phyloP scores from a whole-genome alignment of 116 monocot species.

The Cymodocea nodosa region DNA sequence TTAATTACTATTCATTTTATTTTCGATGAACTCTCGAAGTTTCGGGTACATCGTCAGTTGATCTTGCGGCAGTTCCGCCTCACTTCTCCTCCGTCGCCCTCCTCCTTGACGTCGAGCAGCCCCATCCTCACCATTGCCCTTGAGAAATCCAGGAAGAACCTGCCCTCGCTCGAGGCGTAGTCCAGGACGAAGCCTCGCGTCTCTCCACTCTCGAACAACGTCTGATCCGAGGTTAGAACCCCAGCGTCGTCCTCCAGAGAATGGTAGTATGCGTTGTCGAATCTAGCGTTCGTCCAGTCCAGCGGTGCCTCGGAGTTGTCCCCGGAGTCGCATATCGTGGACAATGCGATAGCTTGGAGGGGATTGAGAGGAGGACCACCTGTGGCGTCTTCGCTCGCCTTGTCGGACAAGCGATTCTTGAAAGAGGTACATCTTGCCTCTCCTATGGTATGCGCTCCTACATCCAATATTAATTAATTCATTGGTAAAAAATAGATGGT shows the following conservation, averaged over 20 bases:
- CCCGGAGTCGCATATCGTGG: slow-evolving; percentile 20
- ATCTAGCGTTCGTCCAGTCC: slow-evolving; percentile 23
- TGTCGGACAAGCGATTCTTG: slow-evolving; percentile 28
- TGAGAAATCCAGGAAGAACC: slow-evolving; percentile 46
- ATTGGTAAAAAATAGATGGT: background rate
- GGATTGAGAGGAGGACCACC: slow-evolving; percentile 33
- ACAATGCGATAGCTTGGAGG: slow-evolving; percentile 7
- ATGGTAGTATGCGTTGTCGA: slow-evolving; percentile 54
- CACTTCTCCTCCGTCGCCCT: slow-evolving; percentile 37
- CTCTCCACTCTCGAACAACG: slow-evolving; percentile 18
- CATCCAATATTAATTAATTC: background rate
- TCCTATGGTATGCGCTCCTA: slow-evolving; percentile 63
- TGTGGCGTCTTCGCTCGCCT: slow-evolving; percentile 25
- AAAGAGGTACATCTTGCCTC: slow-evolving; percentile 44
- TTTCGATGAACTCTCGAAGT: no score
- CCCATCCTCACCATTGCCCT: slow-evolving; percentile 69
- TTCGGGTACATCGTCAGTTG: no score
- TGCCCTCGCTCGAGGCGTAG: slow-evolving; percentile 38
- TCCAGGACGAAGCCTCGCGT: slow-evolving; percentile 32
- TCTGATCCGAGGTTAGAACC: slow-evolving; percentile 48
- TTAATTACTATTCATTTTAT: no score
- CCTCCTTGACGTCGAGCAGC: slow-evolving; percentile 50
- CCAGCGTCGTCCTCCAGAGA: slow-evolving; percentile 22
- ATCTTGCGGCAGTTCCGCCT: slow-evolving; percentile 40
- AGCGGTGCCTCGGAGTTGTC: slow-evolving; percentile 31